Base-by-base conservation (phyloP, 352 stramenopile species). In the Phytophthora rubi region DNA sequence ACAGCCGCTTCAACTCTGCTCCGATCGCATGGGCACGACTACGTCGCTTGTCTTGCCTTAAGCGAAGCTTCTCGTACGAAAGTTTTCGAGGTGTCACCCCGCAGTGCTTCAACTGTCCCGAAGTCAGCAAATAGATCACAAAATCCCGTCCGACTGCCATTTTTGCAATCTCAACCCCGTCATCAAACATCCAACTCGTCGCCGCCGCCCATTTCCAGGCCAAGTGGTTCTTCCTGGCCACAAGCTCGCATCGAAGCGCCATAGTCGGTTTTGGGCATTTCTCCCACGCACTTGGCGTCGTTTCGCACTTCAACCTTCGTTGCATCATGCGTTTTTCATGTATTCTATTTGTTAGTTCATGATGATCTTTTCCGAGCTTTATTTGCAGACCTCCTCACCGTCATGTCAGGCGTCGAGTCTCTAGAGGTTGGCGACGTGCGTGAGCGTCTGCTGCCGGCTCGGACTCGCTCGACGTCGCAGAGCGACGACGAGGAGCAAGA, bases 381-480 rank as follows among this genome's bases (percentile, higher is more conserved):
- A 68, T 65, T 75, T 65, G 39, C 33, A 65, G 55, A 58, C 15
- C 13, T 55, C 21, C 32, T 51, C 3, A 15, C 12, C 18, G 39
- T 1, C 18, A 79, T 79, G 72, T 58, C 68, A 18, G 59, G 57
- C 47, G 68, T 64, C 35, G 72, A 69, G 49, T 48, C 64, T 55
- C 18, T 59, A 4, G 60, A 42, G 51, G 73, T 62, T 39, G 56
- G 63, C 39, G 80, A 88, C 35, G 82, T 83, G 49, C 76, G 53
- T 52, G 82, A 90, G 71, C 75, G 71, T 8, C 71, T 90, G 51
- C 70, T 89, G n/a, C 76, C 68, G 16, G 33, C 61, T 18, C 62
- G 61, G 18, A 53, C 60, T 12, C 47, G 53, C 33, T 60, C 33
- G 6, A 4, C 48, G 26, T 75, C 56, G 26, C 65, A 65, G n/a